Percentiles rank a stretch among this genome's conserved stretches.
Evolutionary conservation across 2,329 filamentous ascomycete genomes (phyloP).

Genomic region (Pseudogymnoascus sp.): DNA sequence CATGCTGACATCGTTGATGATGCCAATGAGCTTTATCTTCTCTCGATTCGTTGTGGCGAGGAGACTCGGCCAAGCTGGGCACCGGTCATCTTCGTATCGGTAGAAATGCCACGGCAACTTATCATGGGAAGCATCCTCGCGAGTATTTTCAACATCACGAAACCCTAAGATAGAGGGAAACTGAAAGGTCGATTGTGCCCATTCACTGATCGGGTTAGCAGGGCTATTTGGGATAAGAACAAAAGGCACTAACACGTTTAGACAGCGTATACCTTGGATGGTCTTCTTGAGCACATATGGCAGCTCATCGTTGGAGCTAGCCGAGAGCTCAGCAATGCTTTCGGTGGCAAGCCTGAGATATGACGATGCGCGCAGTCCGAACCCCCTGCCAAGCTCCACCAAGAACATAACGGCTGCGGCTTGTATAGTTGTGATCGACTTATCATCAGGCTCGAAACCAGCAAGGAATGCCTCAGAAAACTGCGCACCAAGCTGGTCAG

Average conservation of each 20-base stretch:
- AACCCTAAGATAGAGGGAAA: constrained; percentile 16
- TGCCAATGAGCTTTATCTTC: constrained; percentile 25
- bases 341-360: constrained; percentile 26
- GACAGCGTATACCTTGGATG: constrained; percentile 27
- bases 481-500: constrained; percentile 20
- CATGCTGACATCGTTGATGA: constrained; percentile 23
- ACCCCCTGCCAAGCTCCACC: constrained; percentile 23
- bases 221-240: neutral
- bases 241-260: constrained; percentile 27
- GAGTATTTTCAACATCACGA: constrained; percentile 12
- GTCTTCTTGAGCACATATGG: constrained; percentile 26
- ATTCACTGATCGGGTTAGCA: constrained; percentile 28
- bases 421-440: constrained; percentile 25
- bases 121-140: constrained; percentile 19
- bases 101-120: constrained; percentile 24
- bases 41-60: constrained; percentile 27
- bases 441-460: constrained; percentile 21
- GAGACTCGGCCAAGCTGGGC: constrained; percentile 20
- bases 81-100: constrained; percentile 18
- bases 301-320: constrained; percentile 18
- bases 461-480: constrained; percentile 24
- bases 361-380: constrained; percentile 24
- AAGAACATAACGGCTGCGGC: constrained; percentile 29
- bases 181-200: constrained; percentile 29
- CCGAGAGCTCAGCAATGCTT: constrained; percentile 10